These are phyloP conservation scores for Rhodotorula kratochvilovae DNA, from an alignment of 768 basidiomycete species.

Conservation along the genomic window DNA sequence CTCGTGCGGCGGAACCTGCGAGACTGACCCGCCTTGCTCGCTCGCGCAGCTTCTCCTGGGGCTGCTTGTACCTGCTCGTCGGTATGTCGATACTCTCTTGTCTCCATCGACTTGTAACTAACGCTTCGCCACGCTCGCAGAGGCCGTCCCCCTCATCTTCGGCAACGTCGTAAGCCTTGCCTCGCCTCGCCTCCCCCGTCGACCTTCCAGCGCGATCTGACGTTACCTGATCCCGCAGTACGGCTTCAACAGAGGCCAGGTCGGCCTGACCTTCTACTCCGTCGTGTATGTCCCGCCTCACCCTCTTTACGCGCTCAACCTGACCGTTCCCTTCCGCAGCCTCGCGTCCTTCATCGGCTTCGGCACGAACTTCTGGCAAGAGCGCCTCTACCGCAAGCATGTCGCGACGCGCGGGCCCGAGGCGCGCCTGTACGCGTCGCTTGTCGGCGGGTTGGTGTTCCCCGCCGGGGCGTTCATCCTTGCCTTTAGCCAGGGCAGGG, in stretches of 20 bases:
- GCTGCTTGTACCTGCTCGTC: slow-evolving; percentile 61
- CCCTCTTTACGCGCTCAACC: neutral
- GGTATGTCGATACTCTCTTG: slow-evolving; percentile 20
- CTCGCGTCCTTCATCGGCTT: slow-evolving; percentile 31
- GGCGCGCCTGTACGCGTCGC: slow-evolving; percentile 22
- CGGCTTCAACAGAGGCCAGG: slow-evolving; percentile 22
- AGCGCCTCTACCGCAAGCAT: slow-evolving; percentile 19
- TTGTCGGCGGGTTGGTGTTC: slow-evolving; percentile 30
- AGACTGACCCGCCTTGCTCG: too few relatives aligned
- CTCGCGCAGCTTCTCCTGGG: slow-evolving; percentile 59
- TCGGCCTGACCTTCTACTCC: slow-evolving; percentile 26
- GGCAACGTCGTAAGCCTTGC: slow-evolving; percentile 3
- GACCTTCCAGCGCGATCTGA: neutral
- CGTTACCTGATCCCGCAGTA: slow-evolving; percentile 1
- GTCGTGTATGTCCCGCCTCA: slow-evolving; percentile 8
- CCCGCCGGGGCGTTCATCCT: slow-evolving; percentile 47
- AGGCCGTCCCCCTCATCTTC: slow-evolving; percentile 49
- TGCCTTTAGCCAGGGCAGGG: slow-evolving; percentile 44
- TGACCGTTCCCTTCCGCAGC: neutral
- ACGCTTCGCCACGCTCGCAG: too few relatives aligned
- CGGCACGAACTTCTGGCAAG: slow-evolving; percentile 22
- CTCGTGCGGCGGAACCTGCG: too few relatives aligned
- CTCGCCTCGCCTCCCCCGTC: too few relatives aligned
- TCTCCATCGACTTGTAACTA: too few relatives aligned
- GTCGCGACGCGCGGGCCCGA: slow-evolving; percentile 31